Evolutionary conservation across 805 yeast genomes (phyloP), one percentile per base, ranked within the genome.

Genomic region (Cyberlindnera xishuangbannaensis): DNA sequence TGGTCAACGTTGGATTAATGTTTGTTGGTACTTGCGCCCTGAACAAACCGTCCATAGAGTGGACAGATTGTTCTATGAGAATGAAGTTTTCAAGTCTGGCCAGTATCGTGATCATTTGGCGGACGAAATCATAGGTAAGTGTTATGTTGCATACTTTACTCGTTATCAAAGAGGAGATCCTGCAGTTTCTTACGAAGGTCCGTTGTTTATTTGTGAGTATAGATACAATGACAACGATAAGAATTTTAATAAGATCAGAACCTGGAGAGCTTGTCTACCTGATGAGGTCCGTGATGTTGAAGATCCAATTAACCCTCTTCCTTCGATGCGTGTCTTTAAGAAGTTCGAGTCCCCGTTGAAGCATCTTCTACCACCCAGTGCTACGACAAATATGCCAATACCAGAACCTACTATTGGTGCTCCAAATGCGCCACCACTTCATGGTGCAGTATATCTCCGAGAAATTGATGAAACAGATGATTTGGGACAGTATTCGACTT

Each of bases 241-340:
- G 57, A 79, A 79, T 18, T 92, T 92, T 68, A 92, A 90, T 61
- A 83, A 90, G 55, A 92, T 92, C 50, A 74, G 97, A 53, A 90
- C 98, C 3, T 92, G 98, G 98, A 90, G 86, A 59, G 97, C 97
- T 6, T 92, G 97, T 65, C 69, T 92, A 45, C 98, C 98, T 0
- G 97, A 92, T 59, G 97, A 90, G 58, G 83, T 90, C 30, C 76
- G 97, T 50, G 87, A 83, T 44, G 49, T 62, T 34, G 90, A 84
- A 50, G 97, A 88, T 51, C 82, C 83, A 21, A 76, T 83, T 15
- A 74, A 75, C 24, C 87, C 90, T 7, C 69, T 90, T 31, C 64
- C 69, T 36, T 77, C 75, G 38, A 74, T 83, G 33, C 70, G 88
- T 50, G 72, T 74, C 44, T 68, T 83, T 54, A 78, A 78, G 52